phyloP scores from a whole-genome alignment of 148 eudicot species.

The Chenopodium album region DNA sequence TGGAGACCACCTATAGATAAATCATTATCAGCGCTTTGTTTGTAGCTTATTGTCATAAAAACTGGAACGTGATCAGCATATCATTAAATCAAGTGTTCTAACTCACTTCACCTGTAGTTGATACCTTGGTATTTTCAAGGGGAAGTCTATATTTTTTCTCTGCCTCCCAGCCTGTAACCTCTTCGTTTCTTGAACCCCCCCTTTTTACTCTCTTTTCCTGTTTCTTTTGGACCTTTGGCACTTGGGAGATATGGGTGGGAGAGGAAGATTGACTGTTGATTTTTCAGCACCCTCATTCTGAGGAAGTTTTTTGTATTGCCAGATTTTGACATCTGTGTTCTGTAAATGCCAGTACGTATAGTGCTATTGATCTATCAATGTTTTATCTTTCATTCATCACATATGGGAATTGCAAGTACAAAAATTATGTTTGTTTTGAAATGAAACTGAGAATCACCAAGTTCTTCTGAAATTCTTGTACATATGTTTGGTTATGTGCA shows the following conservation, averaged over 20 bases:
- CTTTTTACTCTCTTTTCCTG: background rate
- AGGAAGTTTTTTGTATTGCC: background rate
- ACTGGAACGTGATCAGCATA: background rate
- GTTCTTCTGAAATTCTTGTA: no score
- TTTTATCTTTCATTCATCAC: background rate
- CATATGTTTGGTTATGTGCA: no score
- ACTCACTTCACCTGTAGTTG: no score
- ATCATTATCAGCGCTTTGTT: background rate
- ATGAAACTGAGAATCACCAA: background rate
- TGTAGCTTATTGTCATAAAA: background rate
- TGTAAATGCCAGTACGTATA: no score
- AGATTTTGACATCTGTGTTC: no score
- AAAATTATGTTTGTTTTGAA: no score
- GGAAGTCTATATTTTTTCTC: background rate
- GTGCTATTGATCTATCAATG: no score
- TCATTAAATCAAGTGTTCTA: no score
- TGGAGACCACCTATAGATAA: background rate
- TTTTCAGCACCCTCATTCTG: background rate
- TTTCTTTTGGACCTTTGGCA: background rate
- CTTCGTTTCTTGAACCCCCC: background rate
- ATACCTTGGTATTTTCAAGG: background rate
- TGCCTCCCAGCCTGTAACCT: background rate
- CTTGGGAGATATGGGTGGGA: background rate
- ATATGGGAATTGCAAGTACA: background rate
- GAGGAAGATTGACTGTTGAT: background rate